A percentile compares a stretch with the other conserved stretches of the same genome.
phyloP scores from a whole-genome alignment of 352 stramenopile genomes.

The Phytophthora constricta region DNA sequence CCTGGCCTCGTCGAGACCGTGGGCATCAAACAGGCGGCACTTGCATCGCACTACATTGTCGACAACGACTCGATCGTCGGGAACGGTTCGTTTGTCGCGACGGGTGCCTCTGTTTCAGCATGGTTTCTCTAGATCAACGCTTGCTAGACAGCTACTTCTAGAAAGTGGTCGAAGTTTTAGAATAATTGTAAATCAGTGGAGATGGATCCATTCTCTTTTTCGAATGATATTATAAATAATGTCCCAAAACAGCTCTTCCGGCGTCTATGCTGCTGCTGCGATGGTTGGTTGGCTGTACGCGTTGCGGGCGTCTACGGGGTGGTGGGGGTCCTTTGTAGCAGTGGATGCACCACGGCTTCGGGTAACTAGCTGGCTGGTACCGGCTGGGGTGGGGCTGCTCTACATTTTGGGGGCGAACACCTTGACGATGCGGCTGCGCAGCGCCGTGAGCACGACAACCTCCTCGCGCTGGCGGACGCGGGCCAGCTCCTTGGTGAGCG shows the following conservation, averaged over 20 bases:
- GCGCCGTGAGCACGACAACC: slow-evolving; percentile 52
- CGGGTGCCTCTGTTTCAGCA: too few species aligned
- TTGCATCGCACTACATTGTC: too few species aligned
- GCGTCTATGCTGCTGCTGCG: not conserved
- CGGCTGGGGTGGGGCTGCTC: slow-evolving; percentile 1
- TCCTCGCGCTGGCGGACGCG: slow-evolving; percentile 56
- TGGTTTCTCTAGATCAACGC: too few species aligned
- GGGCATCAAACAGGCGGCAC: too few species aligned
- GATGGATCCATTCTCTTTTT: too few species aligned
- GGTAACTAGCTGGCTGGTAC: too few species aligned
- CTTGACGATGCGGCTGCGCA: slow-evolving; percentile 63
- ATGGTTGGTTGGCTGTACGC: not conserved
- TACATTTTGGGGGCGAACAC: slow-evolving; percentile 55
- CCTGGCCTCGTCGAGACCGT: too few species aligned
- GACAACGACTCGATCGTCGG: too few species aligned
- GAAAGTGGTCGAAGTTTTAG: not conserved
- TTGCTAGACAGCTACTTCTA: not conserved
- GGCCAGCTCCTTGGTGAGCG: slow-evolving; percentile 50
- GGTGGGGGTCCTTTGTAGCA: not conserved
- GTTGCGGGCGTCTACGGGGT: not conserved
- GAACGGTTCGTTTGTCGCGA: too few species aligned
- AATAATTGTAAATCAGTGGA: not conserved
- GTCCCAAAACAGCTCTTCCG: not conserved
- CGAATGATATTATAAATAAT: not conserved
- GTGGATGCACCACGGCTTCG: too few species aligned